phyloP scores from a whole-genome alignment of 176 grass and related monocot species.

The Tillandsia leiboldiana region DNA sequence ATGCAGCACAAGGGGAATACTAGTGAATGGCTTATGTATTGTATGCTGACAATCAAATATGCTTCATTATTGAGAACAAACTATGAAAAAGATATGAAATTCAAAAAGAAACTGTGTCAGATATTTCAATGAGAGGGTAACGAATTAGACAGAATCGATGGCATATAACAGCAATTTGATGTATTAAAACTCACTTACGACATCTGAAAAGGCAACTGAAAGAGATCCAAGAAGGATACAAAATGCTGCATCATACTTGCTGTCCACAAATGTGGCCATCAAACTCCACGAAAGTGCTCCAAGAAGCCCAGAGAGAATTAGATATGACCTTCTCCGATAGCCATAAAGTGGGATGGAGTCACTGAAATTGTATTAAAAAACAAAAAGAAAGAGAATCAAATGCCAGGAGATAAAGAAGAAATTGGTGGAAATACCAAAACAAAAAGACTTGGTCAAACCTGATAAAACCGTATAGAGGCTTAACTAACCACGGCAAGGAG shows the following conservation, averaged over 20 bases:
- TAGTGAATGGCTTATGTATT: too few relatives aligned
- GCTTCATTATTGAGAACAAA: too few relatives aligned
- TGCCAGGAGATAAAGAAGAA: background rate
- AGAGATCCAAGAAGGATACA: conserved; percentile 95
- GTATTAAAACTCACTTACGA: conserved; percentile 49
- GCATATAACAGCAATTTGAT: background rate
- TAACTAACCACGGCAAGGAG: conserved; percentile 91
- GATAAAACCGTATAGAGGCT: conserved; percentile 98
- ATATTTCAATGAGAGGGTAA: background rate
- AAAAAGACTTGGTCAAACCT: conserved; percentile 34
- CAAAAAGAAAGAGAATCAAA: conserved; percentile 15
- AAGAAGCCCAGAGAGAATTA: conserved; percentile 88
- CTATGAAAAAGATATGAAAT: too few relatives aligned
- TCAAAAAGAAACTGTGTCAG: too few relatives aligned
- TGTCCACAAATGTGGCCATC: conserved; percentile 80
- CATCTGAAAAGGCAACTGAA: conserved; percentile 98
- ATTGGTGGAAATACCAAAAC: background rate
- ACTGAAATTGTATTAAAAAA: conserved; percentile 38
- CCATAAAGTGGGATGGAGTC: conserved; percentile 99
- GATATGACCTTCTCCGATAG: conserved; percentile 92
- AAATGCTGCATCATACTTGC: conserved; percentile 72
- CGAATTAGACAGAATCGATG: background rate
- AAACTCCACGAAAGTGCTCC: conserved; percentile 95
- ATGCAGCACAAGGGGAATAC: too few relatives aligned
- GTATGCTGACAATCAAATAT: too few relatives aligned